These are phyloP conservation scores for Citrus hindsii DNA, from an alignment of 345 rosid species.

Conservation along the genomic window DNA sequence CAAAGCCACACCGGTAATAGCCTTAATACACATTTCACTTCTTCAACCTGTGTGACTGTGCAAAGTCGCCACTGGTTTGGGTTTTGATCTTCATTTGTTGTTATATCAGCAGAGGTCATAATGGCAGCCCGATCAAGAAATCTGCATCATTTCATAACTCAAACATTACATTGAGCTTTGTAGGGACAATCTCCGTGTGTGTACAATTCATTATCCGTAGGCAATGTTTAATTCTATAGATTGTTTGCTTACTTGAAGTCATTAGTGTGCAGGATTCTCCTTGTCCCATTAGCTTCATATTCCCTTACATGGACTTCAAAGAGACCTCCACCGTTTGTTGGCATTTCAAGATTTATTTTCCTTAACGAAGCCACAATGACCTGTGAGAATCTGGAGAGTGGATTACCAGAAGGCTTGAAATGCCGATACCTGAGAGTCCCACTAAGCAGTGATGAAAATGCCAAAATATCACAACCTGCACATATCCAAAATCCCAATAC, in stretches of 20 bases:
- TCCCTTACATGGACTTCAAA: slow-evolving; percentile 15
- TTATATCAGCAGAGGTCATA: slow-evolving; percentile 7
- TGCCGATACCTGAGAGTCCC: slow-evolving; percentile 26
- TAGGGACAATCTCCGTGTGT: background rate
- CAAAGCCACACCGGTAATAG: slow-evolving; percentile 38
- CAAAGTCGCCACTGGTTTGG: slow-evolving; percentile 34
- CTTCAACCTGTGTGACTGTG: slow-evolving; percentile 40
- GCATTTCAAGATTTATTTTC: slow-evolving; percentile 22
- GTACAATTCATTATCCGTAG: too few species aligned
- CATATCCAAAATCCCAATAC: slow-evolving; percentile 35
- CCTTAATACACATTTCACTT: slow-evolving; percentile 39
- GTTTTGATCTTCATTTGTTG: background rate
- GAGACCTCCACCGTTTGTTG: slow-evolving; percentile 18
- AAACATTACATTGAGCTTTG: background rate
- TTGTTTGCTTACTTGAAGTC: slow-evolving; percentile 25
- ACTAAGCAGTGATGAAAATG: slow-evolving; percentile 19
- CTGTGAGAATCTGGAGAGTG: slow-evolving; percentile 26
- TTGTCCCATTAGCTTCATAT: slow-evolving; percentile 6
- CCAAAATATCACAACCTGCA: slow-evolving; percentile 12
- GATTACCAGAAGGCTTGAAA: slow-evolving; percentile 34
- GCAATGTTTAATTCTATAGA: too few species aligned
- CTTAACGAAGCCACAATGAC: slow-evolving; percentile 31
- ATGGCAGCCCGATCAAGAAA: slow-evolving; percentile 43
- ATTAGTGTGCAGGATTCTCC: slow-evolving; percentile 26
- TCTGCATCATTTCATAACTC: slow-evolving; percentile 6